Percentiles rank a stretch among this genome's conserved stretches.
Conservation (phyloP, 1,139 yeast genomes). For the Pichia sp. region DNA sequence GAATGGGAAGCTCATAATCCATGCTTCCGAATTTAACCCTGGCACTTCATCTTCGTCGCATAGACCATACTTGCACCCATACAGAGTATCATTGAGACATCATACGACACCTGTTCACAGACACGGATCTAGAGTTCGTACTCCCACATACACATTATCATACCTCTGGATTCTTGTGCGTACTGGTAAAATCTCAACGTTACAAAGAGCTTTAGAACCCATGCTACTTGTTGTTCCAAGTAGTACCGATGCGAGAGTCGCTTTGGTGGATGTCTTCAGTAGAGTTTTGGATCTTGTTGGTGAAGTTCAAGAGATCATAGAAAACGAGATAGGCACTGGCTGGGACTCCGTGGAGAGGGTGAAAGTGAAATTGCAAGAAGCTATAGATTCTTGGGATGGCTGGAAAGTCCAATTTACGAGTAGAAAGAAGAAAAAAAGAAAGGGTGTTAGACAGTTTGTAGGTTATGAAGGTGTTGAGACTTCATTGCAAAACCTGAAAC, state of each 20-base stretch:
- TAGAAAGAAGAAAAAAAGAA: conserved; percentile 1
- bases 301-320: conserved; percentile 6
- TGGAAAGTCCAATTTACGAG: conserved; percentile 13
- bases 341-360: conserved; percentile 4
- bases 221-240: conserved; percentile 39
- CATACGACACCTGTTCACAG: conserved; percentile 29
- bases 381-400: conserved; percentile 8
- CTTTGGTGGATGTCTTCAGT: conserved; percentile 14
- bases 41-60: not conserved
- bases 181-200: conserved; percentile 21
- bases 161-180: conserved; percentile 30
- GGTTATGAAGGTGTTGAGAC: conserved; percentile 2
- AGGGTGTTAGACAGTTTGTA: conserved; percentile 7
- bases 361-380: conserved; percentile 5
- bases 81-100: conserved; percentile 1
- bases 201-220: conserved; percentile 29
- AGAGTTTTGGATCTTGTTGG: conserved; percentile 15
- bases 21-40: conserved; percentile 7
- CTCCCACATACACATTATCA: conserved; percentile 30
- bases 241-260: conserved; percentile 15
- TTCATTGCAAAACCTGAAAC: conserved; percentile 1
- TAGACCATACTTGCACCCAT: conserved; percentile 6
- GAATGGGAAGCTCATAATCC: not conserved
- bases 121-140: conserved; percentile 29
- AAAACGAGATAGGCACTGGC: conserved; percentile 4